Evolutionary conservation across 805 yeast genomes (phyloP).

Genomic region (Komagataella mondaviorum): DNA sequence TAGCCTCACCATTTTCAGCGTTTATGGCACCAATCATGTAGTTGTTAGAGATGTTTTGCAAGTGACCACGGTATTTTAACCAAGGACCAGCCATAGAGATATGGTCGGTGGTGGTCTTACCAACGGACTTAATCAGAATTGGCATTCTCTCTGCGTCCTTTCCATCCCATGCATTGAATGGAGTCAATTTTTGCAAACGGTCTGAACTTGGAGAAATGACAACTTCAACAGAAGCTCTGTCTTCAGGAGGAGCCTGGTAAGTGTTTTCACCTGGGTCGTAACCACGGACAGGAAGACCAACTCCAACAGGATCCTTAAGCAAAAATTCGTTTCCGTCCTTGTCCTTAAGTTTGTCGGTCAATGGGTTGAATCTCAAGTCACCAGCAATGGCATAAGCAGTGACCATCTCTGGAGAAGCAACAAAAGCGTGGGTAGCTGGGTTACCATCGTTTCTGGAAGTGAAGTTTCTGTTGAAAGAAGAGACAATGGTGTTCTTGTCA

Average conservation of each 20-base stretch:
- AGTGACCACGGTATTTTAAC: conserved; percentile 99
- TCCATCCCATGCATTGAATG: conserved; percentile 95
- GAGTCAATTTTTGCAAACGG: conserved; percentile 89
- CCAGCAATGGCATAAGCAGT: conserved; percentile 96
- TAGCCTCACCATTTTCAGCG: conserved; percentile 92
- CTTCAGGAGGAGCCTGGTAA: conserved; percentile 93
- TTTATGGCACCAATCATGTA: conserved; percentile 99
- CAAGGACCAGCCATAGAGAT: conserved; percentile 99
- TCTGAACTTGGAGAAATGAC: conserved; percentile 80
- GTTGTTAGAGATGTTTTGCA: conserved; percentile 96
- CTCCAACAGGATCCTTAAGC: conserved; percentile 72
- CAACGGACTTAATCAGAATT: conserved; percentile 88
- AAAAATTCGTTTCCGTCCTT: conserved; percentile 61
- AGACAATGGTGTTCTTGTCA: conserved; percentile 80
- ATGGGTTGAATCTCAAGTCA: conserved; percentile 82
- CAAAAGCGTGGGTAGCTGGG: conserved; percentile 92
- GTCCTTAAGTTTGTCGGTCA: conserved; percentile 68
- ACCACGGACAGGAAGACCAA: conserved; percentile 71
- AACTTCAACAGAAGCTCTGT: conserved; percentile 64
- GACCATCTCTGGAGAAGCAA: conserved; percentile 97
- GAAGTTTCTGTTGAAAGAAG: conserved; percentile 96
- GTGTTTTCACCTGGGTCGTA: conserved; percentile 59
- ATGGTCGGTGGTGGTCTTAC: conserved; percentile 99
- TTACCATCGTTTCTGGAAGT: conserved; percentile 97
- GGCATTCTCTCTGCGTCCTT: conserved; percentile 84